Base-by-base conservation (phyloP, 192 early-diverging fungal species). In the Haplosporangium gracile region DNA sequence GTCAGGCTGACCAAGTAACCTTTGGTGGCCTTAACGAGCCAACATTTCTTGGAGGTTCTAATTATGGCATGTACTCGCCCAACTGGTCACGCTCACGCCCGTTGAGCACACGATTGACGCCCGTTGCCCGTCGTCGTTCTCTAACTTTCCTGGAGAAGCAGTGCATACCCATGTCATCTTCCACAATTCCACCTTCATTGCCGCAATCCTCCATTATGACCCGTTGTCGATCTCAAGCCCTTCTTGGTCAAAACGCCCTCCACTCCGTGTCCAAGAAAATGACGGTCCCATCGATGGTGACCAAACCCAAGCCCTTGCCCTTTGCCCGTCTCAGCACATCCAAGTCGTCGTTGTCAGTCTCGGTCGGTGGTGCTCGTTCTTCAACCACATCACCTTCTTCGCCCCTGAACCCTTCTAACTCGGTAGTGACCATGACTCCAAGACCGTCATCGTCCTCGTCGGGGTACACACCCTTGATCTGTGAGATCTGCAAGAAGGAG, bases 401-500 rank as follows among this genome's bases (percentile, higher is more conserved):
- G 10, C 72, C 39, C 26, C 7, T 29, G 26, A 38, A 29, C 72
- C 22, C 74, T 13, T 10, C 36, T 24, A 13, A 9, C 10, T 76
- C 40, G 18, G 16, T 11, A 7, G 53, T 49, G 3, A 29, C 65
- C 29, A 24, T 65, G 16, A 38, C 76, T 36, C 36, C 60, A 34
- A 45, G 6, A 39, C 10, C 38, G 26, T 26, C 53, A 1, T 38
- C 69, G 16, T 36, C 76, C 5, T 53, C 76, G 15, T n/a, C 47
- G 22, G 7, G 8, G 1, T 70, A 74, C 7, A 40, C 20, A 0
- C 20, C 79, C 38, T 76, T 85, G 77, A 79, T 42, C 24, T 85
- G 83, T 43, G 45, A 65, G 18, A n/a, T 80, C 42, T 85, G 83
- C 70, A 53, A 53, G 11, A 80, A 80, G 36, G 32, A 40, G 45